Conservation (phyloP, 2,329 filamentous ascomycete species). For the Xylaria arbuscula region DNA sequence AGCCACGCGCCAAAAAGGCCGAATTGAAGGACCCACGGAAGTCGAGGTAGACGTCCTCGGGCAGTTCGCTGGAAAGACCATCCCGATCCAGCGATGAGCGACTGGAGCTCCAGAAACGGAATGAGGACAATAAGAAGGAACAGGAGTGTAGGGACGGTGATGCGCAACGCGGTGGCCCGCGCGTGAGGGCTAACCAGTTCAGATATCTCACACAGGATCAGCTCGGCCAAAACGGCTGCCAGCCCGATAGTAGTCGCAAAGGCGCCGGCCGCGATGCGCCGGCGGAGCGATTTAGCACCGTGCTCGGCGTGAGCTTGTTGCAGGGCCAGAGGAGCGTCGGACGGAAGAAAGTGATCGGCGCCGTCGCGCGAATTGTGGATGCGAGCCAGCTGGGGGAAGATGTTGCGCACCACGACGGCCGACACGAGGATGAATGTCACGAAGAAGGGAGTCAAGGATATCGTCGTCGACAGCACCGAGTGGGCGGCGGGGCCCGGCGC, state of each 20-base stretch:
- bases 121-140: conserved; percentile 79
- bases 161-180: conserved; percentile 72
- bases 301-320: conserved; percentile 70
- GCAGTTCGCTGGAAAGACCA: conserved; percentile 71
- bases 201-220: conserved; percentile 86
- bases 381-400: conserved; percentile 79
- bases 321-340: conserved; percentile 69
- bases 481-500: conserved; percentile 57
- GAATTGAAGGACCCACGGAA: conserved; percentile 73
- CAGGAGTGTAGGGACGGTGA: conserved; percentile 77
- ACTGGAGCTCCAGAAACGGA: conserved; percentile 82
- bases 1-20: conserved; percentile 76
- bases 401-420: conserved; percentile 70
- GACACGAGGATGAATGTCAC: conserved; percentile 74
- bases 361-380: conserved; percentile 64
- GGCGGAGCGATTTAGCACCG: conserved; percentile 62
- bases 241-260: conserved; percentile 83
- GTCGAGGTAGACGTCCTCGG: conserved; percentile 65
- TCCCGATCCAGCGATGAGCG: conserved; percentile 66
- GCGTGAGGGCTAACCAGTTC: conserved; percentile 77
- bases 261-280: conserved; percentile 68
- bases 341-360: conserved; percentile 70
- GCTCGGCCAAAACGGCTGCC: conserved; percentile 79
- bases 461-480: conserved; percentile 58
- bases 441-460: conserved; percentile 77